Percentiles rank a stretch among this genome's conserved stretches.
phyloP scores from a whole-genome alignment of 2,329 filamentous ascomycete species.

The Trichoderma harzianum region DNA sequence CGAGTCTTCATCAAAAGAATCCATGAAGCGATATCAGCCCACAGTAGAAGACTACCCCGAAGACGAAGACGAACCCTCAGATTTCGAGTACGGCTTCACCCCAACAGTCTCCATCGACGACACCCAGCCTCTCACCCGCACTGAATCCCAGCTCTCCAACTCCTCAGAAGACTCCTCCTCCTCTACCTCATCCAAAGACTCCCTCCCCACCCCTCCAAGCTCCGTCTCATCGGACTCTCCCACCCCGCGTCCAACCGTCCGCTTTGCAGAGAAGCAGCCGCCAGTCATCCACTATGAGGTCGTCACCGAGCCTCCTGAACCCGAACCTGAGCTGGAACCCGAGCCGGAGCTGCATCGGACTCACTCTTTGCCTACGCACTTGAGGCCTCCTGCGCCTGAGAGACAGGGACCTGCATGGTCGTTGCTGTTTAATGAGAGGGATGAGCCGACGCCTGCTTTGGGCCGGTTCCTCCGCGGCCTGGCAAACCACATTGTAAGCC shows the following conservation, averaged over 20 bases:
- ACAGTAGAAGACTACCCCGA: conserved; percentile 23
- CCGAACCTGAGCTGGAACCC: conserved; percentile 12
- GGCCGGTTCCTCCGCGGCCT: conserved; percentile 70
- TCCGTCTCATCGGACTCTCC: background rate
- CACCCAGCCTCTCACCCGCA: background rate
- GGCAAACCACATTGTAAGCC: conserved; percentile 66
- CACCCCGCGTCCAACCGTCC: conserved; percentile 27
- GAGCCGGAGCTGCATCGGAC: background rate
- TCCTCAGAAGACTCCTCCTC: background rate
- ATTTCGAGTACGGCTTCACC: conserved; percentile 3
- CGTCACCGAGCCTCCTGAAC: background rate
- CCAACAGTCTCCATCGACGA: background rate
- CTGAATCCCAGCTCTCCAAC: background rate
- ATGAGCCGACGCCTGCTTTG: conserved; percentile 64
- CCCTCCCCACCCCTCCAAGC: conserved; percentile 8
- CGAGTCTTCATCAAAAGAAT: conserved; percentile 1
- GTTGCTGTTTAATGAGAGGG: conserved; percentile 64
- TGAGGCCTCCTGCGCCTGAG: background rate
- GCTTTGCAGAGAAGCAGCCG: conserved; percentile 29
- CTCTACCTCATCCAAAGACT: background rate
- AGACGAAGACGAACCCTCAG: background rate
- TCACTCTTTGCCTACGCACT: background rate
- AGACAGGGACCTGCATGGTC: conserved; percentile 54
- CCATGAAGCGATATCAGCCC: conserved; percentile 22
- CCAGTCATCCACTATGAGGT: conserved; percentile 23